phyloP scores from a whole-genome alignment of 257 asterid species.

The Lycium barbarum region DNA sequence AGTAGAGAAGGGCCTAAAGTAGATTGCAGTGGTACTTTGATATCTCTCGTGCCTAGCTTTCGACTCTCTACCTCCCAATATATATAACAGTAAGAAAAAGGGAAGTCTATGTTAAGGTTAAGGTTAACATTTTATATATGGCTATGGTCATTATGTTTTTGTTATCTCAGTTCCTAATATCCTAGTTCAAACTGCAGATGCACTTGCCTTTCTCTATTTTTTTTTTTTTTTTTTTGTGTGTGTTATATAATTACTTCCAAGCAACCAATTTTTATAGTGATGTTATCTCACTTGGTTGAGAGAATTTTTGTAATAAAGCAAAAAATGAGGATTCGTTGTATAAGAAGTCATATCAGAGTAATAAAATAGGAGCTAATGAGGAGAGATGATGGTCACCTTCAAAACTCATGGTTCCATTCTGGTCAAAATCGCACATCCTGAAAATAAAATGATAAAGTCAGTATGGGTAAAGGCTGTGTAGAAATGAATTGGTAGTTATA shows the following conservation, averaged over 20 bases:
- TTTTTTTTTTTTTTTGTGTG: too few relatives aligned
- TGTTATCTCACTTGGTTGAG: neutral
- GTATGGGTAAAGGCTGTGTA: neutral
- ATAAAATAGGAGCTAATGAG: neutral
- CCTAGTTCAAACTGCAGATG: neutral
- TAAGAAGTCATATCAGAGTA: neutral
- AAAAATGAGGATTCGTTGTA: too few relatives aligned
- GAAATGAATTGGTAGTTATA: neutral
- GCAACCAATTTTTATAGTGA: neutral
- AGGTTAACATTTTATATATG: neutral
- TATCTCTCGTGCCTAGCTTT: neutral
- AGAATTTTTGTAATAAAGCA: neutral
- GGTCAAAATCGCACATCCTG: slow-evolving; percentile 88
- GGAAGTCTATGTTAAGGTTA: neutral
- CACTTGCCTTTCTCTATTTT: neutral
- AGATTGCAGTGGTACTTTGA: neutral
- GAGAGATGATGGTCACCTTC: slow-evolving; percentile 52
- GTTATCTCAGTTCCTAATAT: neutral
- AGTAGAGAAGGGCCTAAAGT: neutral
- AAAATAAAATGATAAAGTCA: slow-evolving; percentile 21
- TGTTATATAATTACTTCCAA: neutral
- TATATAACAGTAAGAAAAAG: neutral
- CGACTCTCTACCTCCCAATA: neutral
- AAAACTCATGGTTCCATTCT: slow-evolving; percentile 82
- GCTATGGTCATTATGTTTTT: neutral